These are phyloP conservation scores for Neonectria faginata DNA, from an alignment of 2,329 filamentous ascomycete genomes.

Conservation along the genomic window DNA sequence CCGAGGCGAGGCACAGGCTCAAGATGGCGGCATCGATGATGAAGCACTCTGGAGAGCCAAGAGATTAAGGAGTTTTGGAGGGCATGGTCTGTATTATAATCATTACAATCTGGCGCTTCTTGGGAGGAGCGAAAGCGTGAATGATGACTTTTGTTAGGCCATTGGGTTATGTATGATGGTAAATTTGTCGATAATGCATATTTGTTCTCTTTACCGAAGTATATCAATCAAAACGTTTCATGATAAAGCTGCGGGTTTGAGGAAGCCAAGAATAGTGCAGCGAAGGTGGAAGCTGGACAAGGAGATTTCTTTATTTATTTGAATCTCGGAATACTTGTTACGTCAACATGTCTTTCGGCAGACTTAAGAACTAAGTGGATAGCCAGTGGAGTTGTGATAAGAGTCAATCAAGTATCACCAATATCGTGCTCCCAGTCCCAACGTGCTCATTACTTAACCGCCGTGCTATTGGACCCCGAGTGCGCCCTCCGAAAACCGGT, in stretches of 20 bases:
- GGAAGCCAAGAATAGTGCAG: too few relatives aligned
- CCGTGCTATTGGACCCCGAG: background rate
- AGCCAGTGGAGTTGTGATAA: background rate
- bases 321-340: background rate
- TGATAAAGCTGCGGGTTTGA: background rate
- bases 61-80: conserved; percentile 28
- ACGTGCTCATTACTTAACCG: background rate
- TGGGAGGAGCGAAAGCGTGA: conserved; percentile 1
- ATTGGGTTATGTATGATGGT: conserved; percentile 4
- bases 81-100: background rate
- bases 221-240: background rate
- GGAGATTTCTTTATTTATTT: too few relatives aligned
- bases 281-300: background rate
- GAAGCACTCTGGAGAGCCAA: conserved; percentile 41
- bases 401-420: background rate
- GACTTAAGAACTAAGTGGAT: background rate
- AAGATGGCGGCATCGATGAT: conserved; percentile 45
- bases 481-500: conserved; percentile 19
- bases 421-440: too few relatives aligned
- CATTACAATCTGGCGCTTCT: conserved; percentile 3
- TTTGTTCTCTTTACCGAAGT: background rate
- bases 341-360: background rate
- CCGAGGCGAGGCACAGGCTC: conserved; percentile 43
- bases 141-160: background rate
- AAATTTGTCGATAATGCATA: background rate